Conservation (phyloP, 225 moss, liverwort and hornwort species). For the Asterella californica region DNA sequence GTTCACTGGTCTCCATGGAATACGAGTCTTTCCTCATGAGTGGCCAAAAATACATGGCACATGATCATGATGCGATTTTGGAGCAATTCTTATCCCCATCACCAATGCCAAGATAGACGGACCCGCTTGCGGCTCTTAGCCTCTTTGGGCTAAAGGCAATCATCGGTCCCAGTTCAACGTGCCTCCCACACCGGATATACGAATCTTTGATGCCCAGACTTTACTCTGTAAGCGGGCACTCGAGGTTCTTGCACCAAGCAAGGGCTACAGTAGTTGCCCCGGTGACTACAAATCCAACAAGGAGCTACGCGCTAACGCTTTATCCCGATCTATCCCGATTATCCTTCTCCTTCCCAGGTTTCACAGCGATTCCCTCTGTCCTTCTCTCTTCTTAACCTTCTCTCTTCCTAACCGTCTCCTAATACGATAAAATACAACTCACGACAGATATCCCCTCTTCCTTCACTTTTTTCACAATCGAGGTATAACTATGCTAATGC, state of each 20-base stretch:
- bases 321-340: too few species aligned
- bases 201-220: background rate
- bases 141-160: background rate
- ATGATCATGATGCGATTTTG: background rate
- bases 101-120: background rate
- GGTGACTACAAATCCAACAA: background rate
- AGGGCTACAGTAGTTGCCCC: background rate
- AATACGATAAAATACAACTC: too few species aligned
- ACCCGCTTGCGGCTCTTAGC: background rate
- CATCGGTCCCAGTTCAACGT: background rate
- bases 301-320: too few species aligned
- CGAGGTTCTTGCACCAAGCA: background rate
- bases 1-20: background rate
- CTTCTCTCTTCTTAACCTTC: too few species aligned
- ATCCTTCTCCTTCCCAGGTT: background rate
- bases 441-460: too few species aligned
- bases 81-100: background rate
- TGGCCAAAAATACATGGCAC: background rate
- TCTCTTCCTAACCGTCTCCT: too few species aligned
- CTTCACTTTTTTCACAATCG: too few species aligned
- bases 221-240: background rate
- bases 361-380: too few species aligned
- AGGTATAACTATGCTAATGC: too few species aligned
- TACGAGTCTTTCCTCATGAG: background rate
- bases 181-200: background rate